Base-by-base conservation (phyloP, 805 yeast species). In the Saccharomycodes ludwigii region DNA sequence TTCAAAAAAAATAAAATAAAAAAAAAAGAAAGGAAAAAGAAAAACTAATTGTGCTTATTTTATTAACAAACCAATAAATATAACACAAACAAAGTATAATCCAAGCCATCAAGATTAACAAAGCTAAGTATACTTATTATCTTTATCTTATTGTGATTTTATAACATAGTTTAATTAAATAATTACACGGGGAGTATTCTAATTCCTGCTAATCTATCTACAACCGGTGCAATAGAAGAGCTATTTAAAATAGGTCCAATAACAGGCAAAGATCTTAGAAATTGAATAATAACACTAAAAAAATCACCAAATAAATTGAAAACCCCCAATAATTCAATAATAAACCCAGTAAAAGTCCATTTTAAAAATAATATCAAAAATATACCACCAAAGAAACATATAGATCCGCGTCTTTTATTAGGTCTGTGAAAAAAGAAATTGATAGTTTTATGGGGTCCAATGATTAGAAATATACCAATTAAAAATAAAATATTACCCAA, bases 251-350 rank as follows among this genome's bases (percentile, higher is more conserved):
- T 36, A 17, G 93, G 86, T 1, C 97, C 97, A 38, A 91, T 74
- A 37, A 80, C 52, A 3, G 98, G 98, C 44, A 88, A 55, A 5
- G 93, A 78, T 53, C 96, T 68, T 46, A 88, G 64, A 49, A 91
- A 88, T 42, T 82, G 79, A 9, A 88, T 71, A 28, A 91, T 75
- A 9, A 93, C 82, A 17, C 93, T 84, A 48, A 88, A 81, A 55
- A 91, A 86, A 56, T 91, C 97, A 22, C 85, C 98, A 58, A 91
- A 88, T 22, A 88, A 61, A 6, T 83, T 86, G 38, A 88, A 57
- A 17, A 88, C 83, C n/a, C 98, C 98, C 40, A 86, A 61, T 31
- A 78, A 71, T 54, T 88, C 98, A 24, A 88, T 59, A 2, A 77
- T 51, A 48, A 91, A 88, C 6, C 98, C 98, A 17, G 76, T 46